Evolutionary conservation across 106 monocot genomes (phyloP).

Genomic region (Alisma plantagoaquatica): DNA sequence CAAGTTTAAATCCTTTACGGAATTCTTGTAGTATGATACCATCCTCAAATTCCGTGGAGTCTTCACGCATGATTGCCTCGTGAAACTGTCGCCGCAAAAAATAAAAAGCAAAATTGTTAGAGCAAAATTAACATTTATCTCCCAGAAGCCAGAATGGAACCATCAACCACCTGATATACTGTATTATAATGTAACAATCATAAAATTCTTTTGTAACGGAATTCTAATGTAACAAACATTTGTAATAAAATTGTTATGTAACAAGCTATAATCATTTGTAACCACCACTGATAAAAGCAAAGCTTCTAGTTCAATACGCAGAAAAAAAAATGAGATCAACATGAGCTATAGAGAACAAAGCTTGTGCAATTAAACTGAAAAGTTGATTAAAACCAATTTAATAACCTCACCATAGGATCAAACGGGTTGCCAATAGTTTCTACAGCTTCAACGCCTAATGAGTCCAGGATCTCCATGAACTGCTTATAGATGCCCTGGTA

Average conservation of each 20-base stretch:
- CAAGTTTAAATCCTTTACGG: slow-evolving; percentile 80
- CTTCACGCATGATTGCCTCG: slow-evolving; percentile 86
- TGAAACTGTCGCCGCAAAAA: slow-evolving; percentile 84
- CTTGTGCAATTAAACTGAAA: not conserved
- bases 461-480: slow-evolving; percentile 59
- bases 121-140: not conserved
- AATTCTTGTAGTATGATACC: slow-evolving; percentile 79
- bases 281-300: not conserved
- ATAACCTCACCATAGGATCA: slow-evolving; percentile 66
- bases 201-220: no score
- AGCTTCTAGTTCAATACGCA: not conserved
- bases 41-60: slow-evolving; percentile 62
- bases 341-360: not conserved
- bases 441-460: slow-evolving; percentile 59
- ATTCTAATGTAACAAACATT: no score
- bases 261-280: no score
- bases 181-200: not conserved
- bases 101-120: slow-evolving; percentile 5
- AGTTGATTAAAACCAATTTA: not conserved
- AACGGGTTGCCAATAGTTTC: slow-evolving; percentile 71
- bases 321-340: not conserved
- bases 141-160: not conserved
- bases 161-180: no score
- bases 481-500: slow-evolving; percentile 94
- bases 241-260: no score